Percentiles rank a stretch among this genome's conserved stretches.
Evolutionary conservation across 257 asterid species (phyloP).

Genomic region (Perilla frutescens): DNA sequence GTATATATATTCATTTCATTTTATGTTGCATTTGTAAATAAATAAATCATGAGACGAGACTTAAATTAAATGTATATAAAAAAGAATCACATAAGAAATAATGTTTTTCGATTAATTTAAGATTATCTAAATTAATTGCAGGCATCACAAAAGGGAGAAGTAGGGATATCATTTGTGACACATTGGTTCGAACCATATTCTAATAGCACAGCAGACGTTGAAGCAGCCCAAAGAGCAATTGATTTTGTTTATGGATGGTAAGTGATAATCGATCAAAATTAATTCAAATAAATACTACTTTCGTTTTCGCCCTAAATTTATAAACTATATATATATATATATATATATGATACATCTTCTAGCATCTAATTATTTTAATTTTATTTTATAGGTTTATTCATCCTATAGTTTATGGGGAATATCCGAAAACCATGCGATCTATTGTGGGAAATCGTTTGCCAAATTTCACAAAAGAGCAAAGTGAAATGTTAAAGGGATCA

Average conservation of each 20-base stretch:
- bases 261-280: neutral
- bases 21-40: no score
- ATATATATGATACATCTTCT: no score
- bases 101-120: no score
- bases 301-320: no score
- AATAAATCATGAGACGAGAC: no score
- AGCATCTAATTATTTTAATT: no score
- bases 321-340: no score
- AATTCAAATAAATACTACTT: no score
- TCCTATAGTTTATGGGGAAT: slow-evolving; percentile 55
- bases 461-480: slow-evolving; percentile 41
- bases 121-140: neutral
- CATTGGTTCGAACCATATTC: slow-evolving; percentile 59
- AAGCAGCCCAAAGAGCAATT: slow-evolving; percentile 60
- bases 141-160: slow-evolving; percentile 63
- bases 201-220: slow-evolving; percentile 29
- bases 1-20: no score
- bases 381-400: slow-evolving; percentile 41
- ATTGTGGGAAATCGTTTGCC: slow-evolving; percentile 55
- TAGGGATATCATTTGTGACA: slow-evolving; percentile 50
- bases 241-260: slow-evolving; percentile 77
- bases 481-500: slow-evolving; percentile 50
- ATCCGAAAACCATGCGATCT: slow-evolving; percentile 52
- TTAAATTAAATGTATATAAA: no score
- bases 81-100: no score